These are phyloP conservation scores for Aurifilum marmelostoma DNA, from an alignment of 2,329 filamentous ascomycete species.

Conservation along the genomic window DNA sequence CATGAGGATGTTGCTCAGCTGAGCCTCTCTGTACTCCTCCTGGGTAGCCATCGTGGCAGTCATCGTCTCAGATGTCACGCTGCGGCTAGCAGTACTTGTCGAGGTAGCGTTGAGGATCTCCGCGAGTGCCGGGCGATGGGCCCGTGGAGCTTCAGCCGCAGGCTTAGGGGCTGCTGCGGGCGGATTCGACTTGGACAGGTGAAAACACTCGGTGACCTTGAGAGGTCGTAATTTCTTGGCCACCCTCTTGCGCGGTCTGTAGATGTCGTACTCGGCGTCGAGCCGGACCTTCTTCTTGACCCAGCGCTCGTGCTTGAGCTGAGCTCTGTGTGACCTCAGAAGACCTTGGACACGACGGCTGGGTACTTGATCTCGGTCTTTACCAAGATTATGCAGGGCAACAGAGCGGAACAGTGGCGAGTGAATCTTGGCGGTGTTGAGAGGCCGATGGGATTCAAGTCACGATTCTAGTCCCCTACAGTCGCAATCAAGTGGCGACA, in stretches of 20 bases:
- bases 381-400: slow-evolving; percentile 48
- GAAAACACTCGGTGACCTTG: slow-evolving; percentile 32
- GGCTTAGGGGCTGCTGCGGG: slow-evolving; percentile 11
- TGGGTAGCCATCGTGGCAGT: slow-evolving; percentile 42
- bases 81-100: not conserved
- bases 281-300: slow-evolving; percentile 32
- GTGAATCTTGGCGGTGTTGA: slow-evolving; percentile 66
- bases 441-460: slow-evolving; percentile 23
- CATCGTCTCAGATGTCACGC: slow-evolving; percentile 46
- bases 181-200: slow-evolving; percentile 14
- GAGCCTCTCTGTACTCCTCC: slow-evolving; percentile 63
- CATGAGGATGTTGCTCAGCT: slow-evolving; percentile 77
- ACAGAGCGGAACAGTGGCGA: slow-evolving; percentile 70
- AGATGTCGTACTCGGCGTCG: slow-evolving; percentile 22
- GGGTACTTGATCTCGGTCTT: slow-evolving; percentile 33
- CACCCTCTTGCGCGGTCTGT: slow-evolving; percentile 22
- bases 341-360: slow-evolving; percentile 22
- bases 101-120: slow-evolving; percentile 31
- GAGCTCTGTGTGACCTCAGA: slow-evolving; percentile 28
- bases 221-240: slow-evolving; percentile 18
- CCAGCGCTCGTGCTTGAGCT: slow-evolving; percentile 34
- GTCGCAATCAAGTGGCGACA: not conserved
- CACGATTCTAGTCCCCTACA: not conserved
- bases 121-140: slow-evolving; percentile 28
- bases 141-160: slow-evolving; percentile 6